Conservation (phyloP, 768 basidiomycete species). For the Serpula lacrymans region DNA sequence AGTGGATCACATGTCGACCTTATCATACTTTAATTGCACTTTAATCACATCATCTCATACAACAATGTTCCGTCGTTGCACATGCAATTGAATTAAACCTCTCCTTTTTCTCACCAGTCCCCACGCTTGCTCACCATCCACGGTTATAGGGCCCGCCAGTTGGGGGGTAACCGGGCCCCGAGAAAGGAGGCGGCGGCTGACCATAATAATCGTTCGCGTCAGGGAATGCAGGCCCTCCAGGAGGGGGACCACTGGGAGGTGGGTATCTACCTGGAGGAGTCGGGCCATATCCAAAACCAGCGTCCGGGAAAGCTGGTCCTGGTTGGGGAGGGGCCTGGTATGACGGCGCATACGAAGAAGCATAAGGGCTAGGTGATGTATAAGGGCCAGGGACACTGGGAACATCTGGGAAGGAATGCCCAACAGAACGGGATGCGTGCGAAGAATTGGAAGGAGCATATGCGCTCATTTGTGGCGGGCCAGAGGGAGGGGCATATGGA, state of each 20-base stretch:
- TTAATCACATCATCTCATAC: too few species aligned
- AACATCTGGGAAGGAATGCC: constrained; percentile 9
- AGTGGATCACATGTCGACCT: too few species aligned
- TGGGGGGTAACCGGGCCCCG: background rate
- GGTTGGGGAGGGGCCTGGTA: constrained; percentile 4
- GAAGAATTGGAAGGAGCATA: constrained; percentile 7
- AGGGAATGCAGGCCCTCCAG: constrained; percentile 36
- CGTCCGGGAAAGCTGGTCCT: constrained; percentile 11
- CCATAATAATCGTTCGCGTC: constrained; percentile 29
- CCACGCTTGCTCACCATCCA: background rate
- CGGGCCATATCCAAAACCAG: constrained; percentile 8
- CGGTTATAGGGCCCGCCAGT: background rate
- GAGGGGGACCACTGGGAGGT: constrained; percentile 18
- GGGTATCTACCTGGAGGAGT: constrained; percentile 2
- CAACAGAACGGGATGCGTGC: constrained; percentile 7
- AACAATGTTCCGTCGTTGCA: too few species aligned
- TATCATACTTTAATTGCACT: constrained; percentile 3
- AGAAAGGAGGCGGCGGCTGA: constrained; percentile 5
- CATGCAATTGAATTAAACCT: background rate
- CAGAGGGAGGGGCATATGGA: constrained; percentile 8
- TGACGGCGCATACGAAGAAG: constrained; percentile 20
- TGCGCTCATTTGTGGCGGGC: constrained; percentile 11
- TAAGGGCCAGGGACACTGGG: constrained; percentile 9
- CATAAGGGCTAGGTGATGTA: constrained; percentile 27
- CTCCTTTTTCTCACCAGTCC: constrained; percentile 4